Percentiles rank a stretch among this genome's conserved stretches.
These are phyloP conservation scores for sunflower (Helianthus annuus) DNA, from an alignment of 129 eudicot species.

Conservation along the genomic window DNA sequence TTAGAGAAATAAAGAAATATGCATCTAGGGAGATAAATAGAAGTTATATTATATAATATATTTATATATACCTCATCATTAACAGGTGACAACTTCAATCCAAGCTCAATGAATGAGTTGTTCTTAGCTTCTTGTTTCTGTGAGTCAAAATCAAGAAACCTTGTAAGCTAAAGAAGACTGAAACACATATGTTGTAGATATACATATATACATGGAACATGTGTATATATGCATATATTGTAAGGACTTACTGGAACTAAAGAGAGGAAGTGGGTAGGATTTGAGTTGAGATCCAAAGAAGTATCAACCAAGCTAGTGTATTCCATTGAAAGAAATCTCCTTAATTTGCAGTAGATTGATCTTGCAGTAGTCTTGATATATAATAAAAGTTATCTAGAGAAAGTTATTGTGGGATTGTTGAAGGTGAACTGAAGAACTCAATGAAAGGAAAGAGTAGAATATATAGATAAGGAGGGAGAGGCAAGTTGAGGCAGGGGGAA, in stretches of 20 bases:
- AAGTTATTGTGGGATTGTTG: background rate
- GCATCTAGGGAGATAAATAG: background rate
- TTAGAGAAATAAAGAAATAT: background rate
- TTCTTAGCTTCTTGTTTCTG: constrained; percentile 65
- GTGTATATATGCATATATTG: background rate
- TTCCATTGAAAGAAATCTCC: constrained; percentile 53
- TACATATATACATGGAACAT: background rate
- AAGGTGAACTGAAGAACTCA: constrained; percentile 32
- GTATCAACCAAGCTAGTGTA: constrained; percentile 72
- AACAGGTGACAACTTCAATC: constrained; percentile 40
- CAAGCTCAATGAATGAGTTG: constrained; percentile 54
- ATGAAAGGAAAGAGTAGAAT: constrained; percentile 32
- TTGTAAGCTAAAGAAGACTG: constrained; percentile 8
- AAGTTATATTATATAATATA: background rate
- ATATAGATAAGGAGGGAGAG: constrained; percentile 29
- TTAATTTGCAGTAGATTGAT: constrained; percentile 15
- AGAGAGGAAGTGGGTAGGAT: constrained; percentile 54
- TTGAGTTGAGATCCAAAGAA: constrained; percentile 76
- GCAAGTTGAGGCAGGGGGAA: constrained; percentile 42
- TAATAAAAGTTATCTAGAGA: no score
- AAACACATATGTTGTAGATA: constrained; percentile 3
- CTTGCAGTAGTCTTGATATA: constrained; percentile 1
- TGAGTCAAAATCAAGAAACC: constrained; percentile 21
- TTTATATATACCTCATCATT: constrained; percentile 60
- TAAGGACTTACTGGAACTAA: constrained; percentile 51